These are phyloP conservation scores for Kluyveromyces sp. DNA, from an alignment of 1,139 yeast species.

Conservation along the genomic window DNA sequence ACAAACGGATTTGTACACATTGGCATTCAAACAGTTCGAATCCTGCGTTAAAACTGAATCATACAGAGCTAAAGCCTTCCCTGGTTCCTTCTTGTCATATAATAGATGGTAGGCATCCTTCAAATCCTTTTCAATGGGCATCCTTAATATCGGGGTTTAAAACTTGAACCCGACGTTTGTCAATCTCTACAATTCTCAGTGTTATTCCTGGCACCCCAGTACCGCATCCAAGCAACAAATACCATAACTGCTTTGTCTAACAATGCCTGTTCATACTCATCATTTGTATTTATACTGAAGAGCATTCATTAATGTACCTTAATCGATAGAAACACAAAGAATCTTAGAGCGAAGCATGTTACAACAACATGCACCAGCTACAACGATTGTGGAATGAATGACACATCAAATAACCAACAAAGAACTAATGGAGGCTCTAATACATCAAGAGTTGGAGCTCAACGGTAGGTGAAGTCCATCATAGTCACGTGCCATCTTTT, in stretches of 20 bases:
- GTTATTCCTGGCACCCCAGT: too few relatives aligned
- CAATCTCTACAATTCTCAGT: too few relatives aligned
- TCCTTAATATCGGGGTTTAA: slow-evolving; percentile 1
- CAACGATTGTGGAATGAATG: too few relatives aligned
- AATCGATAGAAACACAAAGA: not conserved
- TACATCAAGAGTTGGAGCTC: too few relatives aligned
- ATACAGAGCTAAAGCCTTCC: slow-evolving; percentile 34
- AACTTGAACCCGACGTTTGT: not conserved
- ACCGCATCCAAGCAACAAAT: too few relatives aligned
- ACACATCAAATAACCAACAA: too few relatives aligned
- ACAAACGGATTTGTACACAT: slow-evolving; percentile 50
- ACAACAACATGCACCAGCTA: too few relatives aligned
- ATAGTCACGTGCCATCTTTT: slow-evolving; percentile 11
- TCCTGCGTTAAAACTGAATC: slow-evolving; percentile 32
- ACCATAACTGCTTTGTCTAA: too few relatives aligned
- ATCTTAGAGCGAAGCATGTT: not conserved
- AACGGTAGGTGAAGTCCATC: too few relatives aligned
- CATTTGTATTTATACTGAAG: not conserved
- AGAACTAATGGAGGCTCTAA: too few relatives aligned
- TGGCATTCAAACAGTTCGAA: slow-evolving; percentile 47
- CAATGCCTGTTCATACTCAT: not conserved
- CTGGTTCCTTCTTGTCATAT: slow-evolving; percentile 35
- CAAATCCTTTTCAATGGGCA: slow-evolving; percentile 28
- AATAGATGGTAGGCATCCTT: slow-evolving; percentile 28
- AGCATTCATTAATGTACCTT: not conserved